Percentiles rank a stretch among this genome's conserved stretches.
Evolutionary conservation across 108 stramenopile species (phyloP).

Genomic region (Nitzschia sp.): DNA sequence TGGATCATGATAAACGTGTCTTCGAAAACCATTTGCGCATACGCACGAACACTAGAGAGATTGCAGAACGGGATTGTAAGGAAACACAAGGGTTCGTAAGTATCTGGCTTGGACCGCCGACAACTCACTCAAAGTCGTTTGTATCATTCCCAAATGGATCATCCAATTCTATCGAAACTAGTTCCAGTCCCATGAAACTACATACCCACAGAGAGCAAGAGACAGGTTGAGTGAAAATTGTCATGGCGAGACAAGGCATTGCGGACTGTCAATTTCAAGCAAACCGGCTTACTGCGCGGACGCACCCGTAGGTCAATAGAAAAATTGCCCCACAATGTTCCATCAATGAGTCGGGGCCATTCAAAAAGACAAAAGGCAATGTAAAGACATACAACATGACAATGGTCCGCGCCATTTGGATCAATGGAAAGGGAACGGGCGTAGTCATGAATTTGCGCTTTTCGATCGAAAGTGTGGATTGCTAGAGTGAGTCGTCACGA

Average conservation of each 20-base stretch:
- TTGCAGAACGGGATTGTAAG: conserved; percentile 34
- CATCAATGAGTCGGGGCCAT: background rate
- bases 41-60: conserved; percentile 26
- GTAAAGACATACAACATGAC: conserved; percentile 40
- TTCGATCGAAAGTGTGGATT: too few species aligned
- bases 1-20: conserved; percentile 21
- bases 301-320: conserved; percentile 34
- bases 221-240: background rate
- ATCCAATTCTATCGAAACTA: conserved; percentile 52
- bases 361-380: conserved; percentile 39
- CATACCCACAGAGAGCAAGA: background rate
- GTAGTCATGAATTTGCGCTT: conserved; percentile 26
- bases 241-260: too few species aligned
- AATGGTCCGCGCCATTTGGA: conserved; percentile 40
- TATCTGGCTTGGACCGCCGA: too few species aligned
- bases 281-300: background rate
- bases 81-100: too few species aligned
- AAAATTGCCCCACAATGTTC: conserved; percentile 26
- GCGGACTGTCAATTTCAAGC: too few species aligned
- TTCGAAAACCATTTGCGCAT: conserved; percentile 24
- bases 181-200: conserved; percentile 42
- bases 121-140: conserved; percentile 36
- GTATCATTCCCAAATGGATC: conserved; percentile 66
- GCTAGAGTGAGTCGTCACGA: too few species aligned
- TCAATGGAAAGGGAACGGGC: conserved; percentile 46